Conservation (phyloP, 129 eudicot genomes). For the Centaurea solstitialis region DNA sequence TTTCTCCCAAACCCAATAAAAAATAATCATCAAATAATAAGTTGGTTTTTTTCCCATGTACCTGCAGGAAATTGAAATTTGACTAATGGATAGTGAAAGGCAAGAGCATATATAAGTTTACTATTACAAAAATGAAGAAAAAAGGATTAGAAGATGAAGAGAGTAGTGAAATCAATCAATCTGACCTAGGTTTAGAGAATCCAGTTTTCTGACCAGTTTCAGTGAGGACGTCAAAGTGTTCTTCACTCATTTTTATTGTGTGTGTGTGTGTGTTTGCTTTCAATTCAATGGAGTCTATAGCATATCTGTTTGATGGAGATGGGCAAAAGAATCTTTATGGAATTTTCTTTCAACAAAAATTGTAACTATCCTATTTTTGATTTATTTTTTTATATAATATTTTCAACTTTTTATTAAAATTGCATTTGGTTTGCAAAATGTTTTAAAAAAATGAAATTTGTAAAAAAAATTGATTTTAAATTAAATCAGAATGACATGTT, state of each 20-base stretch:
- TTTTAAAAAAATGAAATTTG: no score
- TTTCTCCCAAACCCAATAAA: not conserved
- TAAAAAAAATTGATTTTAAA: no score
- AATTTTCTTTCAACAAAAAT: not conserved
- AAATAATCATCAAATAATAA: not conserved
- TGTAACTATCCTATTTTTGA: no score
- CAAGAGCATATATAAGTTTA: no score
- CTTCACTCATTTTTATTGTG: slow-evolving; percentile 27
- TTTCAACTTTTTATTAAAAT: no score
- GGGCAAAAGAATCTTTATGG: not conserved
- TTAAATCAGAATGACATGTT: no score
- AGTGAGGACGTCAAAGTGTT: slow-evolving; percentile 74
- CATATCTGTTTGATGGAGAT: not conserved
- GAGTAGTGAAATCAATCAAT: not conserved
- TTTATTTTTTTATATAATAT: no score
- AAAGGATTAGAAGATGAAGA: not conserved
- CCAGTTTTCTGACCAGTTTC: slow-evolving; percentile 74
- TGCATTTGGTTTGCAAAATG: no score
- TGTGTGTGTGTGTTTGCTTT: not conserved
- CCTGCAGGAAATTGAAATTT: not conserved
- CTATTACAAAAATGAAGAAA: no score
- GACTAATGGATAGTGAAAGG: not conserved
- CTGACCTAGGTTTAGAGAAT: slow-evolving; percentile 66
- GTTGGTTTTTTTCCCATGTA: not conserved
- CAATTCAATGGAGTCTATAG: not conserved